Evolutionary conservation across 768 basidiomycete genomes (phyloP).

Genomic region (Pilatotrama ljubarskyi): DNA sequence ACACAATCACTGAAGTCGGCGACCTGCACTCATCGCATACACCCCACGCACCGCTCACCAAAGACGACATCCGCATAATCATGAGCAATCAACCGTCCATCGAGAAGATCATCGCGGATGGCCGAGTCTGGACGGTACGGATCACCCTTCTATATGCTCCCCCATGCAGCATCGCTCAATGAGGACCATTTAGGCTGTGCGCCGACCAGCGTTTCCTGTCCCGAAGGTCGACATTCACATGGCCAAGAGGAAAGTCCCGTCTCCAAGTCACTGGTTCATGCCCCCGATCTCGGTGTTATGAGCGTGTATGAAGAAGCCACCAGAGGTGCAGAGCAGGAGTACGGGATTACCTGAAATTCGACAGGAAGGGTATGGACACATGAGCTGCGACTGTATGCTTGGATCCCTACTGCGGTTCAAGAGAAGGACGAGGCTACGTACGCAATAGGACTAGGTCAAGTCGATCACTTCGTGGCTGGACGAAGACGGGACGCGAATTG

Average conservation of each 20-base stretch:
- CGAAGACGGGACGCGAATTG: not conserved
- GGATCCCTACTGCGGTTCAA: not conserved
- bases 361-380: too few species aligned
- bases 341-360: too few species aligned
- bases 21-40: slow-evolving; percentile 45
- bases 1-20: slow-evolving; percentile 45
- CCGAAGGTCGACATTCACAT: not conserved
- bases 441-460: not conserved
- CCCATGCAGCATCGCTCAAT: too few species aligned
- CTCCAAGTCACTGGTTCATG: slow-evolving; percentile 24
- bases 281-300: slow-evolving; percentile 4
- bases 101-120: slow-evolving; percentile 48
- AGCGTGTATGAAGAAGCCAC: not conserved
- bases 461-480: not conserved
- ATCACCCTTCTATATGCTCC: not conserved
- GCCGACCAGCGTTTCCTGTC: not conserved
- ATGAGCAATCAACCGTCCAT: slow-evolving; percentile 43
- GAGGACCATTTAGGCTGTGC: not conserved
- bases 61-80: slow-evolving; percentile 41
- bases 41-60: slow-evolving; percentile 39
- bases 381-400: too few species aligned
- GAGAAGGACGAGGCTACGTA: not conserved
- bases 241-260: slow-evolving; percentile 8
- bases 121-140: slow-evolving; percentile 57
- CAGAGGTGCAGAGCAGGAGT: too few species aligned